Percentiles rank a stretch among this genome's conserved stretches.
These are phyloP conservation scores for Crepidotus variabilis DNA, from an alignment of 768 basidiomycete species.

Conservation along the genomic window DNA sequence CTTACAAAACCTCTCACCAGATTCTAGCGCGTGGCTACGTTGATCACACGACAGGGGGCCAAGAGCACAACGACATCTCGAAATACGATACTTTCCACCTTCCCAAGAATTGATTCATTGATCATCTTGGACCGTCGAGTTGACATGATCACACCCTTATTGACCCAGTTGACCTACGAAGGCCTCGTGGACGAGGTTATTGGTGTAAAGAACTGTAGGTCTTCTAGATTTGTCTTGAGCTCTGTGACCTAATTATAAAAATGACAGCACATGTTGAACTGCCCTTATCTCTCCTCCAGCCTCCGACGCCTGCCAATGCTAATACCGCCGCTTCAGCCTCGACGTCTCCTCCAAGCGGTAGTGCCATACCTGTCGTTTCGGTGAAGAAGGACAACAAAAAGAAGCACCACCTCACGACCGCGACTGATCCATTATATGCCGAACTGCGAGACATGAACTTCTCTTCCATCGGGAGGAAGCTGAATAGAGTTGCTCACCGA, in stretches of 20 bases:
- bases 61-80: constrained; percentile 31
- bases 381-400: constrained; percentile 80
- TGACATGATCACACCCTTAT: constrained; percentile 93
- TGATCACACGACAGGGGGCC: constrained; percentile 60
- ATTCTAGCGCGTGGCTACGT: constrained; percentile 66
- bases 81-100: constrained; percentile 39
- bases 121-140: constrained; percentile 87
- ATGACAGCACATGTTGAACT: constrained; percentile 71
- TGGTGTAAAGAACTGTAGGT: constrained; percentile 84
- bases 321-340: constrained; percentile 38
- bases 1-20: not conserved
- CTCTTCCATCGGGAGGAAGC: constrained; percentile 75
- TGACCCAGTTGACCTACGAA: constrained; percentile 95
- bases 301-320: constrained; percentile 40
- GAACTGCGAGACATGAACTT: constrained; percentile 93
- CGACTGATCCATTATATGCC: constrained; percentile 74
- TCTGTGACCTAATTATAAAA: constrained; percentile 5
- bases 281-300: constrained; percentile 65
- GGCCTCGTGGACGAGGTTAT: constrained; percentile 92
- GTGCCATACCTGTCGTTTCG: constrained; percentile 40
- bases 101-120: constrained; percentile 75
- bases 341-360: constrained; percentile 27
- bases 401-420: constrained; percentile 79
- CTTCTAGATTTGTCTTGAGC: not conserved
- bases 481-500: constrained; percentile 78